These are phyloP conservation scores for Suillus luteus DNA, from an alignment of 768 basidiomycete species.

Conservation along the genomic window DNA sequence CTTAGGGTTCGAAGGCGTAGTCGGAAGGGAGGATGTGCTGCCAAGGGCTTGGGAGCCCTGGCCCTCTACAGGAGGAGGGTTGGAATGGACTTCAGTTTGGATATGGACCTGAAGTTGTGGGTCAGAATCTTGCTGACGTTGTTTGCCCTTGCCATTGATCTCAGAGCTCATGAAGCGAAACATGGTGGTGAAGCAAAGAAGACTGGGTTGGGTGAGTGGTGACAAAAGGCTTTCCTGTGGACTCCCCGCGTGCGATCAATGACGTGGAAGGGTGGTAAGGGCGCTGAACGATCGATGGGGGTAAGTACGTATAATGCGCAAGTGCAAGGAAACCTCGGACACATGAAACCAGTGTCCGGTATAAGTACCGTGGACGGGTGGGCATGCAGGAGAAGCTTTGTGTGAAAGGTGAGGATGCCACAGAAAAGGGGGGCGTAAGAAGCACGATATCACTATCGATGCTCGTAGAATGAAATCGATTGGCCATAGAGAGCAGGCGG, in stretches of 20 bases:
- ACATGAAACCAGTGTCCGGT: conserved; percentile 6
- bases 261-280: conserved; percentile 2
- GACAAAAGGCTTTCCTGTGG: conserved; percentile 6
- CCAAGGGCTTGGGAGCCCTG: conserved; percentile 20
- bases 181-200: conserved; percentile 21
- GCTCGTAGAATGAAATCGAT: conserved; percentile 6
- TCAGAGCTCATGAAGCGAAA: conserved; percentile 35
- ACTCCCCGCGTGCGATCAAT: conserved; percentile 8
- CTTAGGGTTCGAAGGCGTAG: conserved; percentile 25
- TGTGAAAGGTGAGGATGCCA: conserved; percentile 9
- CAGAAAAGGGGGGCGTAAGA: conserved; percentile 10
- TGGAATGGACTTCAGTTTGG: conserved; percentile 31
- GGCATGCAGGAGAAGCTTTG: conserved; percentile 1
- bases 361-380: conserved; percentile 2
- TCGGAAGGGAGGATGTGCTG: conserved; percentile 23
- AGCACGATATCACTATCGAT: conserved; percentile 6
- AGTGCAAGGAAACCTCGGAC: neutral
- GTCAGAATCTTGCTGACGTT: conserved; percentile 21
- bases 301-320: conserved; percentile 1
- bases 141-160: conserved; percentile 28
- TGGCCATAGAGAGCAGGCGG: neutral
- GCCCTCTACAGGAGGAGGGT: conserved; percentile 18
- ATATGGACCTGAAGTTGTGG: conserved; percentile 29
- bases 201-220: neutral
- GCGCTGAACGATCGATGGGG: neutral